phyloP scores from a whole-genome alignment of 257 asterid species.

The Solanum microdontum region DNA sequence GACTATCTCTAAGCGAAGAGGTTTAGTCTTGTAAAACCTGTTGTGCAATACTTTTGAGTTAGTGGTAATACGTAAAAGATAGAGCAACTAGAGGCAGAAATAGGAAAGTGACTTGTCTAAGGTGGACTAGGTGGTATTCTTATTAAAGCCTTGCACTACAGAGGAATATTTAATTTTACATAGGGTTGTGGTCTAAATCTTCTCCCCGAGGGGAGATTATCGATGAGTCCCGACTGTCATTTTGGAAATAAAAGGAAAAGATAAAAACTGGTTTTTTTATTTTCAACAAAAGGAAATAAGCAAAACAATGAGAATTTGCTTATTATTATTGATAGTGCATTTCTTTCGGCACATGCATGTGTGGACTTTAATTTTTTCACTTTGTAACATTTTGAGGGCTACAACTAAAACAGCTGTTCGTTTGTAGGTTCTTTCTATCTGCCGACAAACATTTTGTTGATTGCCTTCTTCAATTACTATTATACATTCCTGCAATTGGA shows the following conservation, averaged over 20 bases:
- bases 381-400: background rate
- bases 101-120: background rate
- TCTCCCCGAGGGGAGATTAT: background rate
- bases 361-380: background rate
- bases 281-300: background rate
- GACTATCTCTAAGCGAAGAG: background rate
- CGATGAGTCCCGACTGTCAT: background rate
- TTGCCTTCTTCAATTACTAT: conserved; percentile 97
- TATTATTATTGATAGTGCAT: background rate
- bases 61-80: background rate
- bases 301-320: background rate
- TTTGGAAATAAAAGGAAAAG: background rate
- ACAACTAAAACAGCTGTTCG: background rate
- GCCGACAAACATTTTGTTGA: conserved; percentile 74
- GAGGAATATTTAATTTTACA: background rate
- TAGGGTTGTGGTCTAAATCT: background rate
- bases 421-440: conserved; percentile 65
- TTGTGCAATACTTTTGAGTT: background rate
- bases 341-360: background rate
- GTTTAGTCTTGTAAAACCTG: background rate
- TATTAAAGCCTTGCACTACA: background rate
- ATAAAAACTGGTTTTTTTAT: background rate
- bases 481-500: conserved; percentile 95
- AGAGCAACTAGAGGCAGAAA: background rate
- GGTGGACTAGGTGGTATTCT: background rate